Conservation (phyloP, 371 early-diverging fungal species). For the Umbelopsis sp. region DNA sequence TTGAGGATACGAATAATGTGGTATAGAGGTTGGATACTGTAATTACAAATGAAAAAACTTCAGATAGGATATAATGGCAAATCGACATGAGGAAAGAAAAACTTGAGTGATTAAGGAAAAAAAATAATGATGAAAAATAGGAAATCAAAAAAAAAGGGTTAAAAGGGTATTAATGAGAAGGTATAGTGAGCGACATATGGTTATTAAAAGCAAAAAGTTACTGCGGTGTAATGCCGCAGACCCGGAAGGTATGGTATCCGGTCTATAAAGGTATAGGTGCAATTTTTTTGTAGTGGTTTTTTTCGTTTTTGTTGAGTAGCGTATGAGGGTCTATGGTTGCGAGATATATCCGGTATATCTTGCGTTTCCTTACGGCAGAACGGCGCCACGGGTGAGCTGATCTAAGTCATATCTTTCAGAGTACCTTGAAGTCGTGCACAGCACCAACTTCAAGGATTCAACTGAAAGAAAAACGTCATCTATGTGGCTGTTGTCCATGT, state of each 20-base stretch:
- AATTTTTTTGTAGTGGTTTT: background rate
- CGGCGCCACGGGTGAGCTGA: background rate
- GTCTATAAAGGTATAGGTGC: background rate
- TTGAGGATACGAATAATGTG: background rate
- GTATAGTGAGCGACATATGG: background rate
- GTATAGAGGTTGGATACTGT: constrained; percentile 7
- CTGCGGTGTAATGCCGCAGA: background rate
- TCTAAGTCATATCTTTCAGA: background rate
- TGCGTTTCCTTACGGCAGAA: constrained; percentile 1
- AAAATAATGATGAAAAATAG: constrained; percentile 2
- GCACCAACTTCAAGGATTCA: background rate
- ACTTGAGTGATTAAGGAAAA: background rate
- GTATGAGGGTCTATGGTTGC: background rate
- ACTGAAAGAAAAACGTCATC: background rate
- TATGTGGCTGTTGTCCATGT: background rate
- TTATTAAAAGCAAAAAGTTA: constrained; percentile 11
- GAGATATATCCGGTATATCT: constrained; percentile 15
- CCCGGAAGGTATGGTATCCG: background rate
- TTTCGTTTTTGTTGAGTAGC: background rate
- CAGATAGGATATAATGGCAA: constrained; percentile 17
- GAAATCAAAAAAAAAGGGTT: background rate
- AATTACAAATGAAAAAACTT: background rate
- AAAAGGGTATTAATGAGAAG: constrained; percentile 6
- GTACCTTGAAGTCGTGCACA: background rate
- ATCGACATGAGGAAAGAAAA: constrained; percentile 2